Conservation (phyloP, 164 flowering plant genomes). For the Tetracentron sinense region DNA sequence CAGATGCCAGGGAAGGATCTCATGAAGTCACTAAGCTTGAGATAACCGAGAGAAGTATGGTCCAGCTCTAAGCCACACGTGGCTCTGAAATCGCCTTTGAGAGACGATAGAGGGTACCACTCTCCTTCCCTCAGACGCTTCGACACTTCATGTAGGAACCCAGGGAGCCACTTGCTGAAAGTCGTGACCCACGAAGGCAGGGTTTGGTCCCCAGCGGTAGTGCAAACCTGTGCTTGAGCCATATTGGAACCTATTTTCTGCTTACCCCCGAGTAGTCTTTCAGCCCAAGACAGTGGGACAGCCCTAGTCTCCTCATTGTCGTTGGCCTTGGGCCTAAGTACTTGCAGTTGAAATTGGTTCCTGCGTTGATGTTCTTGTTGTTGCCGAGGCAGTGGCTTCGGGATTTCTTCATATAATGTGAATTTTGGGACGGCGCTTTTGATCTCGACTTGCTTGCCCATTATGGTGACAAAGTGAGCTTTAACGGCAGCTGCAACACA, state of each 20-base stretch:
- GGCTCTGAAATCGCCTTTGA: constrained; percentile 56
- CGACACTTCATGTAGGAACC: constrained; percentile 30
- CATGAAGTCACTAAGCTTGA: constrained; percentile 58
- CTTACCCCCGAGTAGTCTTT: constrained; percentile 18
- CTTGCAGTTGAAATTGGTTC: constrained; percentile 5
- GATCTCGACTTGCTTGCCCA: constrained; percentile 53
- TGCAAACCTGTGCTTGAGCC: not conserved
- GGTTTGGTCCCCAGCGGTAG: constrained; percentile 6
- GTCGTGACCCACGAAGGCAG: constrained; percentile 39
- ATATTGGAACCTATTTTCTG: constrained; percentile 7
- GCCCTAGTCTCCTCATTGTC: constrained; percentile 11
- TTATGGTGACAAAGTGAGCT: constrained; percentile 33
- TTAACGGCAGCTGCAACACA: constrained; percentile 45
- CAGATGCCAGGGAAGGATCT: constrained; percentile 39
- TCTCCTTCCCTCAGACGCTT: constrained; percentile 30
- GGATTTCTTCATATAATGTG: constrained; percentile 8
- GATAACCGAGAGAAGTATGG: constrained; percentile 54
- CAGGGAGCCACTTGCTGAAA: constrained; percentile 56
- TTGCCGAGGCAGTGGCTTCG: constrained; percentile 14
- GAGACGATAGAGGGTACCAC: constrained; percentile 58
- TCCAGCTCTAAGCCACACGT: constrained; percentile 51
- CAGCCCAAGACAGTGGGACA: constrained; percentile 32
- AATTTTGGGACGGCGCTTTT: constrained; percentile 37
- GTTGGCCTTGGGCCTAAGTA: constrained; percentile 1
- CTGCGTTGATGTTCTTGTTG: constrained; percentile 9